These are phyloP conservation scores for Artemisia tridentata DNA, from an alignment of 129 eudicot species.

Conservation along the genomic window DNA sequence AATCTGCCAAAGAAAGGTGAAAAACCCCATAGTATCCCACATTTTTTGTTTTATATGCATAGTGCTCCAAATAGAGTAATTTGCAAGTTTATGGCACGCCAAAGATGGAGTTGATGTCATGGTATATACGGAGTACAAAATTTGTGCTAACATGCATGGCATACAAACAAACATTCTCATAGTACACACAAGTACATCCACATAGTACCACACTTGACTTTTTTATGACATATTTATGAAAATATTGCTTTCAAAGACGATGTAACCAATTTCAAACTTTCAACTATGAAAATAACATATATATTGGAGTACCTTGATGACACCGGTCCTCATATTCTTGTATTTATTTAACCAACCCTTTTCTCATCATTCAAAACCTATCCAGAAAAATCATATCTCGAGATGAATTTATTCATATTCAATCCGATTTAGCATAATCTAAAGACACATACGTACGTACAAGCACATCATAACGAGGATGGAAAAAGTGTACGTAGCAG, in stretches of 20 bases:
- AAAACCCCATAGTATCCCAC: no score
- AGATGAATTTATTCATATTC: constrained; percentile 11
- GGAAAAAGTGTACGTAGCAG: constrained; percentile 73
- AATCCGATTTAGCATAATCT: background rate
- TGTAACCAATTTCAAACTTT: constrained; percentile 18
- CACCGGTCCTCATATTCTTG: constrained; percentile 22
- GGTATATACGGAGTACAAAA: no score
- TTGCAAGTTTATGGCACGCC: no score
- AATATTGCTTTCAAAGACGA: constrained; percentile 15
- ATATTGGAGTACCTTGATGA: constrained; percentile 22
- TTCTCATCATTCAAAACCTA: constrained; percentile 24
- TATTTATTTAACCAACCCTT: constrained; percentile 26
- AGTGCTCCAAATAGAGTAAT: no score
- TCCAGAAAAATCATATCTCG: constrained; percentile 15
- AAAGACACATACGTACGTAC: background rate
- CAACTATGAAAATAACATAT: constrained; percentile 21
- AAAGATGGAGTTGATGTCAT: no score
- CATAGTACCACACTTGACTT: constrained; percentile 17
- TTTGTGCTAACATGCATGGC: no score
- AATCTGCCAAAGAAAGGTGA: no score
- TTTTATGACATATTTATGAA: background rate
- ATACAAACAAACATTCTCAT: background rate
- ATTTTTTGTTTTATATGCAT: no score
- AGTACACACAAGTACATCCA: background rate
- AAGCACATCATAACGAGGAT: constrained; percentile 19